These are phyloP conservation scores for Triangularia verruculosa DNA, from an alignment of 2,329 filamentous ascomycete species.

Conservation along the genomic window DNA sequence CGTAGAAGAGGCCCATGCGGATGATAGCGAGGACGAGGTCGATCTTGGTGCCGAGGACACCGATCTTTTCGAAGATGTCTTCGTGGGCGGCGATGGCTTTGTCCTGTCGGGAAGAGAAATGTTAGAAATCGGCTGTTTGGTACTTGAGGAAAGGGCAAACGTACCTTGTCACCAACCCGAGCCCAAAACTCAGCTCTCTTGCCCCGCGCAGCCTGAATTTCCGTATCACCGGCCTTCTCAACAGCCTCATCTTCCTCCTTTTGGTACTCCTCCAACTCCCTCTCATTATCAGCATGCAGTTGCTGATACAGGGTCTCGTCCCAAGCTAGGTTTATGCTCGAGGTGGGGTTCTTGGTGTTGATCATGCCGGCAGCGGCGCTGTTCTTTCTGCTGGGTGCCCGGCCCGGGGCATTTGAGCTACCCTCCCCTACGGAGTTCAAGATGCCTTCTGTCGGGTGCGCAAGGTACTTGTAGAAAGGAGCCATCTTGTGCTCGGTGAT, in stretches of 20 bases:
- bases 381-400: constrained; percentile 63
- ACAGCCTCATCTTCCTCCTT: constrained; percentile 91
- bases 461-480: constrained; percentile 79
- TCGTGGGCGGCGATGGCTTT: constrained; percentile 92
- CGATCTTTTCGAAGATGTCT: constrained; percentile 93
- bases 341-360: constrained; percentile 64
- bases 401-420: constrained; percentile 48
- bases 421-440: constrained; percentile 73
- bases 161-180: constrained; percentile 90
- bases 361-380: constrained; percentile 68
- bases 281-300: constrained; percentile 73
- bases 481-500: constrained; percentile 84
- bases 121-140: background rate
- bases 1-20: constrained; percentile 92
- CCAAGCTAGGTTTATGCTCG: constrained; percentile 74
- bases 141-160: constrained; percentile 14
- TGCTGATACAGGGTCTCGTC: constrained; percentile 83
- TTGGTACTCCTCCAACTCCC: constrained; percentile 71
- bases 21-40: constrained; percentile 96
- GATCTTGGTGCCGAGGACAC: constrained; percentile 93
- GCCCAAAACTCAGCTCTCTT: constrained; percentile 97
- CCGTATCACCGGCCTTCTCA: constrained; percentile 94
- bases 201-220: constrained; percentile 86
- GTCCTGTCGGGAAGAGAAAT: constrained; percentile 57
- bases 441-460: constrained; percentile 77